phyloP scores from a whole-genome alignment of 2,329 filamentous ascomycete species.

The Neoarthrinium moseri region DNA sequence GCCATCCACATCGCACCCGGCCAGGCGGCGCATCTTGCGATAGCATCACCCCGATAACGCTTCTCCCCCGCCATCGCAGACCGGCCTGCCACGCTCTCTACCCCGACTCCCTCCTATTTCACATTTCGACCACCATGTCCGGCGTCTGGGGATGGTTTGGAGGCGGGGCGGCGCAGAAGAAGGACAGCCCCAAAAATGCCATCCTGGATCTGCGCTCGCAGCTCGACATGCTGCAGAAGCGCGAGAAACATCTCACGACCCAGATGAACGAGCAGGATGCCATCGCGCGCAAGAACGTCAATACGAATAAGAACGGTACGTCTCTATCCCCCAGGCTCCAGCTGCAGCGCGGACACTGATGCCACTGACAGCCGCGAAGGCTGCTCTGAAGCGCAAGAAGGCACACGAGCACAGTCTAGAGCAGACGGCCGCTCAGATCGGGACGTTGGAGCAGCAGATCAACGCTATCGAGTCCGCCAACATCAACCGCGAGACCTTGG shows the following conservation, averaged over 20 bases:
- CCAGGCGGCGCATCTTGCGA: neutral
- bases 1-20: conserved; percentile 4
- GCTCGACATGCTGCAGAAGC: conserved; percentile 96
- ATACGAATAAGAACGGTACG: conserved; percentile 87
- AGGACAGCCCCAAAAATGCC: conserved; percentile 94
- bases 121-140: conserved; percentile 45
- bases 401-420: conserved; percentile 87
- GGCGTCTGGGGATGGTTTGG: conserved; percentile 89
- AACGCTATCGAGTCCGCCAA: conserved; percentile 97
- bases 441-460: conserved; percentile 91
- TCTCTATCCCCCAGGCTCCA: conserved; percentile 15
- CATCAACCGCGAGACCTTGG: conserved; percentile 95
- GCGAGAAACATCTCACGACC: conserved; percentile 84
- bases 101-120: too few species aligned
- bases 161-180: conserved; percentile 78
- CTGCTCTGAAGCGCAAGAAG: conserved; percentile 92
- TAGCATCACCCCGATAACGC: conserved; percentile 9
- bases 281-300: conserved; percentile 84
- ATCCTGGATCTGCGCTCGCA: conserved; percentile 85
- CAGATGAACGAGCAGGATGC: conserved; percentile 93
- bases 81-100: neutral
- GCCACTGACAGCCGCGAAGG: conserved; percentile 70
- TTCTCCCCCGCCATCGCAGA: conserved; percentile 11
- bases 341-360: conserved; percentile 19
- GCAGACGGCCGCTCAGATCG: conserved; percentile 86